phyloP scores from a whole-genome alignment of 129 eudicot species.

The Arctium lappa region DNA sequence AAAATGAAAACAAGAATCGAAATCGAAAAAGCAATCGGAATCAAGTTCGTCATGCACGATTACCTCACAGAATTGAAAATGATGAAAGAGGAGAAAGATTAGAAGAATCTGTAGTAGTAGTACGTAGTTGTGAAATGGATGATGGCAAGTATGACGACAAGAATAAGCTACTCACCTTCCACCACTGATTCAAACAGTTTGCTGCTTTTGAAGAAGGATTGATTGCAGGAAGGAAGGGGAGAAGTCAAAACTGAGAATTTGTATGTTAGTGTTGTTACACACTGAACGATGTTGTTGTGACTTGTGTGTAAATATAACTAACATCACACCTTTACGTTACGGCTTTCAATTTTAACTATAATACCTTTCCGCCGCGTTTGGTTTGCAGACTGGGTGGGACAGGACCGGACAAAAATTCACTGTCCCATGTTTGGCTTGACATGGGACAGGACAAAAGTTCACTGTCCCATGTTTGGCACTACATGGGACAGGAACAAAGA shows the following conservation, averaged over 20 bases:
- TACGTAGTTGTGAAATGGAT: constrained; percentile 6
- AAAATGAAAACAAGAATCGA: not conserved
- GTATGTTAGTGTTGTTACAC: too few species aligned
- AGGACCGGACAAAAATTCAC: too few species aligned
- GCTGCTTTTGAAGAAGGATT: not conserved
- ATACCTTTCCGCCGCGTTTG: too few species aligned
- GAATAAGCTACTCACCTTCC: constrained; percentile 36
- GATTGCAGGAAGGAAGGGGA: not conserved
- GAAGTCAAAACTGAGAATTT: not conserved
- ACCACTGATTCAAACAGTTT: constrained; percentile 15
- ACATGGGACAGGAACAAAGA: too few species aligned
- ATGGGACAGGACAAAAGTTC: too few species aligned
- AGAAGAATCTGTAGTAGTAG: not conserved
- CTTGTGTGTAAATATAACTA: too few species aligned
- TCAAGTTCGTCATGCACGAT: constrained; percentile 19
- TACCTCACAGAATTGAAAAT: not conserved
- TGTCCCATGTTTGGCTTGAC: too few species aligned
- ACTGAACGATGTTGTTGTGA: too few species aligned
- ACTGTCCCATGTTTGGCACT: too few species aligned
- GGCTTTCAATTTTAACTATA: too few species aligned
- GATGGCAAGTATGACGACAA: constrained; percentile 24
- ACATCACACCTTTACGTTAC: too few species aligned
- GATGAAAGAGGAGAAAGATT: not conserved
- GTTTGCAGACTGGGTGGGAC: too few species aligned
- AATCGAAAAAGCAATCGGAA: constrained; percentile 21